Evolutionary conservation across 179 eudicot species (phyloP).

Genomic region (Patellifolia procumbens): DNA sequence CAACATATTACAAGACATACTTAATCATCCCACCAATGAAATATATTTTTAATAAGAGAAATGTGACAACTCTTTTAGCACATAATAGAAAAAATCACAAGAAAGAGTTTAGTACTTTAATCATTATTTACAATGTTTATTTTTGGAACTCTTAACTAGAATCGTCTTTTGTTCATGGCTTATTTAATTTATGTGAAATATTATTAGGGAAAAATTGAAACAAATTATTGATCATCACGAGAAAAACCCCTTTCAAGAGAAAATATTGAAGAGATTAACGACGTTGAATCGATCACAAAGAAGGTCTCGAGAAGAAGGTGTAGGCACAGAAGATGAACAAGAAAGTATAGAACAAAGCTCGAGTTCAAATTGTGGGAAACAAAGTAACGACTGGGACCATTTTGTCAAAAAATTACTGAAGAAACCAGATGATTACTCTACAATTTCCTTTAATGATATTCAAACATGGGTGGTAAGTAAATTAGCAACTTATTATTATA

Average conservation of each 20-base stretch:
- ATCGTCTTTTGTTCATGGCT: too few relatives aligned
- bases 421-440: not conserved
- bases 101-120: too few relatives aligned
- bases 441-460: not conserved
- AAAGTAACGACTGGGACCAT: not conserved
- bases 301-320: not conserved
- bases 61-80: too few relatives aligned
- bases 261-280: not conserved
- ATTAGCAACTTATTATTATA: not conserved
- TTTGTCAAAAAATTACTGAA: not conserved
- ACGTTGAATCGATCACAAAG: not conserved
- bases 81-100: too few relatives aligned
- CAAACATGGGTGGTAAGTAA: conserved; percentile 14
- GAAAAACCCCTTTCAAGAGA: not conserved
- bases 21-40: too few relatives aligned
- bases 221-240: not conserved
- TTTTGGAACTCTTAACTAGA: too few relatives aligned
- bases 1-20: too few relatives aligned
- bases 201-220: not conserved
- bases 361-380: not conserved
- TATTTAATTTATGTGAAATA: not conserved
- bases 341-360: not conserved
- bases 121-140: too few relatives aligned
- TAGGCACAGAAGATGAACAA: not conserved
- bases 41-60: too few relatives aligned